A percentile compares a stretch with the other conserved stretches of the same genome.
These are phyloP conservation scores for Paecilomyces dactylethromorphus DNA, from an alignment of 2,329 filamentous ascomycete species.

Conservation along the genomic window DNA sequence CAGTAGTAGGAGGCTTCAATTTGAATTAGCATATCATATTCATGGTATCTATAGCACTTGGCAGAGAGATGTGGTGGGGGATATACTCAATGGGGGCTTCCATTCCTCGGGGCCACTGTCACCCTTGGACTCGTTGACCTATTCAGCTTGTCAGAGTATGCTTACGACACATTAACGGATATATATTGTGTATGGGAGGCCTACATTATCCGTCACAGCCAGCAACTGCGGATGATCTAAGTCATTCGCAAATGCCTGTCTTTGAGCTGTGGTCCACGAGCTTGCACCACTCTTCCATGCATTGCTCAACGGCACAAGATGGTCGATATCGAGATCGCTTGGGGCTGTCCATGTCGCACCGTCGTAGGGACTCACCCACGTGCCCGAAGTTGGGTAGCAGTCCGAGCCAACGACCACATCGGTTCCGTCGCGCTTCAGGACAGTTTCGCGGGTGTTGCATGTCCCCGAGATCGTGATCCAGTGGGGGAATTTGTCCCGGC, in stretches of 20 bases:
- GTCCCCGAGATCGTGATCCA: slow-evolving; percentile 60
- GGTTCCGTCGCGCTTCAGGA: slow-evolving; percentile 67
- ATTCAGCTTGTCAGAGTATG: not conserved
- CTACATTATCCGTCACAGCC: slow-evolving; percentile 64
- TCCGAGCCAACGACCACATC: slow-evolving; percentile 52
- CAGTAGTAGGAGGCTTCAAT: slow-evolving; percentile 61
- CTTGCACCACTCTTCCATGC: slow-evolving; percentile 75
- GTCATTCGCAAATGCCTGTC: slow-evolving; percentile 71
- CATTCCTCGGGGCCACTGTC: slow-evolving; percentile 67
- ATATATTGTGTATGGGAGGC: not conserved
- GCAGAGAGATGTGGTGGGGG: no score
- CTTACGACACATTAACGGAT: not conserved
- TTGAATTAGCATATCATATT: slow-evolving; percentile 7
- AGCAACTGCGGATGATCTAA: slow-evolving; percentile 67
- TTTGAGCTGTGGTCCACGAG: slow-evolving; percentile 61
- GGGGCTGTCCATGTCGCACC: slow-evolving; percentile 63
- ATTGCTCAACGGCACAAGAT: slow-evolving; percentile 74
- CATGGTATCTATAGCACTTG: not conserved
- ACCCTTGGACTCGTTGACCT: slow-evolving; percentile 64
- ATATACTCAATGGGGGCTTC: slow-evolving; percentile 61
- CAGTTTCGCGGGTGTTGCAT: slow-evolving; percentile 68
- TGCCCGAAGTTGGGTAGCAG: slow-evolving; percentile 60
- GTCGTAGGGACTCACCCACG: slow-evolving; percentile 68
- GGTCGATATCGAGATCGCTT: slow-evolving; percentile 72
- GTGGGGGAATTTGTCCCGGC: slow-evolving; percentile 62